Evolutionary conservation across 169 alveolate species (phyloP), one percentile per base, ranked within the genome.

Genomic region (Plasmodium vivax): DNA sequence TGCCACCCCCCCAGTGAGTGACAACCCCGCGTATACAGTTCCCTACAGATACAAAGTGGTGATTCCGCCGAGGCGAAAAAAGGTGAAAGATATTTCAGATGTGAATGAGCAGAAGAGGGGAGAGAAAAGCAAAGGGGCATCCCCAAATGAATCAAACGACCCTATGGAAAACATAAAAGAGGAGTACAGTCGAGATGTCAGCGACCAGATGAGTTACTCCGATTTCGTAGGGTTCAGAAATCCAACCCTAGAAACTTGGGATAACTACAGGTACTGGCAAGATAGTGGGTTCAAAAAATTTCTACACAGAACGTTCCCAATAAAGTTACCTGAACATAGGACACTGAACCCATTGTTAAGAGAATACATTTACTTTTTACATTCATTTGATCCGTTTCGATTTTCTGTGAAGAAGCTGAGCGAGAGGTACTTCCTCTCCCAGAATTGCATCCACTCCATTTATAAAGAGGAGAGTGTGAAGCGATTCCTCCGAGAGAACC

Each of bases 281-380:
- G 98, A 97, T 88, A 93, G 94, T 8, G 98, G 98, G 16, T 95
- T 97, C 51, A 97, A 96, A 93, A 91, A 97, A 41, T 88, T 97
- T 45, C 41, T 95, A 23, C 97, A 97, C 23, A 96, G 98, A 14
- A 95, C 96, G 72, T 97, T 97, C 90, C 98, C 98, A 7, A 68
- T 97, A 10, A 96, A 96, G 56, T 85, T 96, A 38, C 97, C 97
- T 2, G 96, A 90, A 73, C 95, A 96, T 84, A 93, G 90, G 85
- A 96, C 87, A 36, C 47, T 97, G 30, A 97, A 97, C 79, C 98
- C 98, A 1, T 94, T 96, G 7, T 92, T 97, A 80, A 91, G 98
- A 43, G 98, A 97, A 51, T 97, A 96, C 56, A 95, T 97, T 23
- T 97, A 84, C 91, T 97, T 97, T 51, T 94, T 97, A 54, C 97